Conservation (phyloP, 192 early-diverging fungal species). For the Globomyces pollinis-pini region DNA sequence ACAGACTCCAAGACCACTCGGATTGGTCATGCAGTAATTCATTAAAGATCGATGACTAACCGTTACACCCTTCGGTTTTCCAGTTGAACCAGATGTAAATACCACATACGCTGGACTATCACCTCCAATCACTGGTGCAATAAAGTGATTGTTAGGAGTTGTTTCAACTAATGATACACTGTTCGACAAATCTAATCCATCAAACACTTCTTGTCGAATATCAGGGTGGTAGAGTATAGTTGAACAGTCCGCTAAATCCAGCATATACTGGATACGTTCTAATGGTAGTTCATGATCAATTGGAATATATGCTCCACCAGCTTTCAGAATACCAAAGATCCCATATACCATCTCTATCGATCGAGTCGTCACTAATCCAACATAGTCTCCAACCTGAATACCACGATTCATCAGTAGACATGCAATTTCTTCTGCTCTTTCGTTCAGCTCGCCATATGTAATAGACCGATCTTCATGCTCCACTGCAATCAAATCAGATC, state of each 20-base stretch:
- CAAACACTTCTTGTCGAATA: not conserved
- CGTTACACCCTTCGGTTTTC: slow-evolving; percentile 32
- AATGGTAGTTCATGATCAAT: slow-evolving; percentile 11
- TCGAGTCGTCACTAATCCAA: slow-evolving; percentile 14
- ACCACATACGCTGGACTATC: slow-evolving; percentile 14
- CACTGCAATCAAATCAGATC: slow-evolving; percentile 25
- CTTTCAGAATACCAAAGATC: slow-evolving; percentile 21
- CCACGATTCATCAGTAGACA: slow-evolving; percentile 1
- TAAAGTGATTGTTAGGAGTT: too few species aligned
- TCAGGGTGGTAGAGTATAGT: not conserved
- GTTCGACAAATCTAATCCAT: not conserved
- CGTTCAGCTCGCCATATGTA: slow-evolving; percentile 28
- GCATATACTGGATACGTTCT: slow-evolving; percentile 25
- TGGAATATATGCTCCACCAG: slow-evolving; percentile 24
- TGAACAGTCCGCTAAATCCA: not conserved
- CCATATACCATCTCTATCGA: slow-evolving; percentile 23
- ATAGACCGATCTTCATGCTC: slow-evolving; percentile 12
- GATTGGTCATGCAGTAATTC: slow-evolving; percentile 3
- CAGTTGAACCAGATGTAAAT: slow-evolving; percentile 36
- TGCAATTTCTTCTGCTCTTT: slow-evolving; percentile 15
- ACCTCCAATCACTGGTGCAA: not conserved
- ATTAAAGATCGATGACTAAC: slow-evolving; percentile 16
- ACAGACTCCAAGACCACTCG: not conserved
- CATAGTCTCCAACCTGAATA: slow-evolving; percentile 11
- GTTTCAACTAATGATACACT: not conserved